Percentiles rank a stretch among this genome's conserved stretches.
These are phyloP conservation scores for Daldinia sp. DNA, from an alignment of 2,329 filamentous ascomycete species.

Conservation along the genomic window DNA sequence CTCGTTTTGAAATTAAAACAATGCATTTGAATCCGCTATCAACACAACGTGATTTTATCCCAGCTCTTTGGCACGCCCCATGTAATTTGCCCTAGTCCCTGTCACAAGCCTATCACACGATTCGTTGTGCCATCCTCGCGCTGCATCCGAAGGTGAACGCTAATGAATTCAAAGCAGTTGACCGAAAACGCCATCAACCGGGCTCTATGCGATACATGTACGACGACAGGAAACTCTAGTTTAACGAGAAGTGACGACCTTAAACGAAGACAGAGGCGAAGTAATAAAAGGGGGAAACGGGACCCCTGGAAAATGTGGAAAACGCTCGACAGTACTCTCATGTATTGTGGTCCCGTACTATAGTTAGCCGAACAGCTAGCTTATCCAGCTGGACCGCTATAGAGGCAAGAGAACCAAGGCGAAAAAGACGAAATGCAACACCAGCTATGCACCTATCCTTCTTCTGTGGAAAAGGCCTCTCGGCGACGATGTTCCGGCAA, in stretches of 20 bases:
- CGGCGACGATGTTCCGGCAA: neutral
- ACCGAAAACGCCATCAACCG: neutral
- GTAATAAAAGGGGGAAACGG: neutral
- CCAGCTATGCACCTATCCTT: neutral
- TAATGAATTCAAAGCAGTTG: neutral
- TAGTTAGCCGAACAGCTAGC: no score
- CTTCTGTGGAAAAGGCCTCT: neutral
- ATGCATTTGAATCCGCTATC: slow-evolving; percentile 1
- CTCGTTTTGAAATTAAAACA: neutral
- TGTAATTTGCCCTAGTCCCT: neutral
- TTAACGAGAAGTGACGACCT: neutral
- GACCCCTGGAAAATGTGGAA: neutral
- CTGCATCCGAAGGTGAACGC: slow-evolving; percentile 3
- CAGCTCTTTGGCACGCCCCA: neutral
- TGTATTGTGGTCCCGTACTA: neutral
- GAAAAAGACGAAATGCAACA: slow-evolving; percentile 8
- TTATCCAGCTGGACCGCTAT: neutral
- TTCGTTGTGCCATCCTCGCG: slow-evolving; percentile 9
- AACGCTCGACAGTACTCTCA: neutral
- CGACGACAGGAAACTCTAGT: neutral
- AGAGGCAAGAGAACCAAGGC: slow-evolving; percentile 3
- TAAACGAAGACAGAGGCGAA: neutral
- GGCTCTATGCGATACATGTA: neutral
- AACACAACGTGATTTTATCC: slow-evolving; percentile 1
- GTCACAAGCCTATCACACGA: neutral